Conservation (phyloP, 192 early-diverging fungal species). For the Rhizophagus sp. region DNA sequence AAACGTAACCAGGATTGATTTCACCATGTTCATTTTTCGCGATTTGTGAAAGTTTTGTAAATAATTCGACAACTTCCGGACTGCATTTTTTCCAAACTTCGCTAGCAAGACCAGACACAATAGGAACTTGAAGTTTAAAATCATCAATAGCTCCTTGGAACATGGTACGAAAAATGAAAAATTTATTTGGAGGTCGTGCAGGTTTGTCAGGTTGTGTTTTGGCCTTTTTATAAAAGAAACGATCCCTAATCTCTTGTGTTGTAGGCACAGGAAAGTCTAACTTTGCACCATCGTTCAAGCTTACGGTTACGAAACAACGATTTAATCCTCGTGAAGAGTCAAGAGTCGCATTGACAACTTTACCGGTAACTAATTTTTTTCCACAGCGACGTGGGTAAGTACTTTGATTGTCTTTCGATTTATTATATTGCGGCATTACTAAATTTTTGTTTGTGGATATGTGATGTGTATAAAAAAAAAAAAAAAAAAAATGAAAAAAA, state of each 20-base stretch:
- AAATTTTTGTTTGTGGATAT: neutral
- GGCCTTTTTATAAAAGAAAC: constrained; percentile 28
- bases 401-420: neutral
- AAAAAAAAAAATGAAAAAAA: neutral
- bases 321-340: neutral
- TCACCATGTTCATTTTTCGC: constrained; percentile 26
- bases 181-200: constrained; percentile 29
- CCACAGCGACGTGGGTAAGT: neutral
- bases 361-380: neutral
- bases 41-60: constrained; percentile 19
- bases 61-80: constrained; percentile 20
- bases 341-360: neutral
- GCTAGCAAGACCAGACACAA: constrained; percentile 24
- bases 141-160: constrained; percentile 20
- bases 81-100: constrained; percentile 28
- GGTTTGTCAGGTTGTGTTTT: constrained; percentile 25
- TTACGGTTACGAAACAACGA: neutral
- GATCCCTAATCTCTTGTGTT: constrained; percentile 27
- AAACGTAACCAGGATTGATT: constrained; percentile 29
- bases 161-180: constrained; percentile 31
- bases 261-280: constrained; percentile 24
- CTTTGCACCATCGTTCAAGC: constrained; percentile 1
- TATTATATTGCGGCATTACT: neutral
- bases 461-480: too few relatives aligned
- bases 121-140: constrained; percentile 32